Base-by-base conservation (phyloP, 1,139 yeast species). In the Sugiyamaella paludigena region DNA sequence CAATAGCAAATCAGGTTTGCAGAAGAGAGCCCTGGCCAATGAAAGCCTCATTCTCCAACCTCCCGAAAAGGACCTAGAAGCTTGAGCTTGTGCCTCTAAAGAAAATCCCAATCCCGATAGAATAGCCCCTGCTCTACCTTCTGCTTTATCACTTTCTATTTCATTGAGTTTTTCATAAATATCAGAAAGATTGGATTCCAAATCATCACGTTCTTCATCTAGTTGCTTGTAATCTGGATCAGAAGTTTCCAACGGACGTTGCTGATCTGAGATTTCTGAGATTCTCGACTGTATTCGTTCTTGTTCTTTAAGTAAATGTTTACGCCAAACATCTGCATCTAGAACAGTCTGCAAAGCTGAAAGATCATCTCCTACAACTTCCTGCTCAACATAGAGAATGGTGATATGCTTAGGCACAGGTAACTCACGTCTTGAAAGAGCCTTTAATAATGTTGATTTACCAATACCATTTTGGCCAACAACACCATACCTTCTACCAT, bases 31-130 rank as follows among this genome's bases (percentile, higher is more conserved):
- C 72, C 98, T 81, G 2, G 98, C 98, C 55, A 92, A 78, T n/a
- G 98, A 87, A 58, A 92, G 78, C 75, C 98, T 85, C 98, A 92
- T 92, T 79, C 98, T 84, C 98, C 98, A 92, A 82, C 98, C 98
- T 79, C 98, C 98, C 48, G 97, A 89, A 68, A 92, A 92, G 31
- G 92, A 79, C 60, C 88, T 91, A 9, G 98, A 89, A 24, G 96
- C 83, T 52, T 76, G 75, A 45, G 74, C 72, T 67, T 92, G 98
- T 6, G 96, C 79, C 63, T 87, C 96, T 56, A 81, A 81, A 43
- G 96, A 84, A 74, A 92, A 92, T 52, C 98, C 98, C 52, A 92
- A 77, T 66, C 98, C 98, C 57, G 71, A 87, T 54, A 92, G 74
- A 55, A 92, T 92, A n/a, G 95, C 83, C 2, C 98, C 97, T 9